These are phyloP conservation scores for Spathaspora hagerdaliae DNA, from an alignment of 805 yeast genomes.

Conservation along the genomic window DNA sequence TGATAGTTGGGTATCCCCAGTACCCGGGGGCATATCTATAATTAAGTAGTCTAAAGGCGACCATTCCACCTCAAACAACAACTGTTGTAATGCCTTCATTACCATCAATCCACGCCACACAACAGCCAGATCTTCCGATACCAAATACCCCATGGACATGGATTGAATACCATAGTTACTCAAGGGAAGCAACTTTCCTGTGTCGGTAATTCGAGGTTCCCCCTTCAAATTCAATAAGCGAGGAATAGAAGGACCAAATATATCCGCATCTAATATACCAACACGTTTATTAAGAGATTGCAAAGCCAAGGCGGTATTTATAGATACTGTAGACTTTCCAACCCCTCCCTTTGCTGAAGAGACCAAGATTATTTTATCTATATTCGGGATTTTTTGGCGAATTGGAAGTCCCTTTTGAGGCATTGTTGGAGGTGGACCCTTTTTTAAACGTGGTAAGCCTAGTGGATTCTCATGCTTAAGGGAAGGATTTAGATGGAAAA, in stretches of 20 bases:
- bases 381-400: constrained; percentile 54
- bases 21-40: constrained; percentile 88
- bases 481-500: not conserved
- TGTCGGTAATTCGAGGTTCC: constrained; percentile 55
- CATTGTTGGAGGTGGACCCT: constrained; percentile 19
- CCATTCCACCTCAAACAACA: constrained; percentile 84
- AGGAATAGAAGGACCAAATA: constrained; percentile 84
- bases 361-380: constrained; percentile 57
- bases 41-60: constrained; percentile 59
- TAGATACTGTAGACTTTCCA: constrained; percentile 72
- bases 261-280: constrained; percentile 75
- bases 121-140: constrained; percentile 61
- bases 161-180: constrained; percentile 72
- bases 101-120: constrained; percentile 89
- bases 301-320: constrained; percentile 64
- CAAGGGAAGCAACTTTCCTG: constrained; percentile 62
- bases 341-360: constrained; percentile 82
- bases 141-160: constrained; percentile 87
- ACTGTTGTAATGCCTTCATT: constrained; percentile 80
- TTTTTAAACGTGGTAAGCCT: constrained; percentile 29
- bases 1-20: constrained; percentile 83
- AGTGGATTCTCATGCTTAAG: constrained; percentile 36
- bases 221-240: constrained; percentile 63
- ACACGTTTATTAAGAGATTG: constrained; percentile 49
- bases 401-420: constrained; percentile 54